Conservation (phyloP, 495 filamentous ascomycete species). For the Xylaria venustula region DNA sequence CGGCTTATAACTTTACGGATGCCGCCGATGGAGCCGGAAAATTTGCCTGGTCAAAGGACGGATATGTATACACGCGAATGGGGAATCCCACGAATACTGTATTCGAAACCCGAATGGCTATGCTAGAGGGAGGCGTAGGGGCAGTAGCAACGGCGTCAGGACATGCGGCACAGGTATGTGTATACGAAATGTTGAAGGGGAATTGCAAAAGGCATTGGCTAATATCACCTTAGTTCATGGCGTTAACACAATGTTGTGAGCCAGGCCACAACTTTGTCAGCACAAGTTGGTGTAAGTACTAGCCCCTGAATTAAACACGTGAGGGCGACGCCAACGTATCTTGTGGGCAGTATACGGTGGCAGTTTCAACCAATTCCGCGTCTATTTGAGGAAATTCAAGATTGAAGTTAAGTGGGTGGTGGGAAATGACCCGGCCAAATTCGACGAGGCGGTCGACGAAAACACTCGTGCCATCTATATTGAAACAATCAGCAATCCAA, state of each 20-base stretch:
- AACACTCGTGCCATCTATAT: constrained; percentile 42
- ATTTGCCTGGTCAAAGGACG: constrained; percentile 42
- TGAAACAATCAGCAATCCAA: constrained; percentile 44
- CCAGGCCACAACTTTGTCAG: constrained; percentile 42
- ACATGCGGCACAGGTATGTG: constrained; percentile 35
- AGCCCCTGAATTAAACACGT: background rate
- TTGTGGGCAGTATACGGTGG: constrained; percentile 33
- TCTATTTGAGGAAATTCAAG: constrained; percentile 42
- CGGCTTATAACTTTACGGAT: constrained; percentile 43
- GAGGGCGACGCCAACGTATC: background rate
- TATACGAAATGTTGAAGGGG: background rate
- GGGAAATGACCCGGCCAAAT: constrained; percentile 34
- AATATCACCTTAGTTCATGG: constrained; percentile 36
- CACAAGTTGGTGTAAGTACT: constrained; percentile 37
- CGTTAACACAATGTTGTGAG: constrained; percentile 39
- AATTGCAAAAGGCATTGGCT: constrained; percentile 13
- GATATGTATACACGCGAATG: constrained; percentile 46
- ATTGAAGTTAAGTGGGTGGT: constrained; percentile 42
- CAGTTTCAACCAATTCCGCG: constrained; percentile 43
- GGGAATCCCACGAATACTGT: constrained; percentile 43
- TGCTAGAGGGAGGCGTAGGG: constrained; percentile 42
- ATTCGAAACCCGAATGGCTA: constrained; percentile 42
- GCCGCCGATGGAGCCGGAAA: constrained; percentile 43
- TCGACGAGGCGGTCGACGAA: constrained; percentile 38
- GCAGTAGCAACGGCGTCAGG: constrained; percentile 43